These are phyloP conservation scores for Tetraselmis chui DNA, from an alignment of 139 green algal genomes.

Conservation along the genomic window DNA sequence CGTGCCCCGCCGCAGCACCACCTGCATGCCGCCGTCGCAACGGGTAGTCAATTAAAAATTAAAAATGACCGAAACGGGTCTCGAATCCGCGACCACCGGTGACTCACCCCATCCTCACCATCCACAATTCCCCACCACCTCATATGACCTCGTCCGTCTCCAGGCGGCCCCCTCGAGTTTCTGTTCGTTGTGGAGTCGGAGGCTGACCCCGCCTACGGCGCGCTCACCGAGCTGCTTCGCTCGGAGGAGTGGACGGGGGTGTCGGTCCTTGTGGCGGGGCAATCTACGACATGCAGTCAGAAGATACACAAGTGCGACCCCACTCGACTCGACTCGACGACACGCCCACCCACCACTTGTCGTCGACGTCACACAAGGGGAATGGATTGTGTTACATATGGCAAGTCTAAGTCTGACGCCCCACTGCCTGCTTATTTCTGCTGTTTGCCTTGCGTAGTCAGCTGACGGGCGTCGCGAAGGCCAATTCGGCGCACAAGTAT, in stretches of 20 bases:
- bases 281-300: constrained; percentile 47
- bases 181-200: constrained; percentile 64
- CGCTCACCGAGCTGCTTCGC: constrained; percentile 12
- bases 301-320: constrained; percentile 72
- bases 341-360: too few species aligned
- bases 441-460: too few species aligned
- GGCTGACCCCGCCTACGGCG: constrained; percentile 32
- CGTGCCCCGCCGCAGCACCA: neutral
- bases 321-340: too few species aligned
- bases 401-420: too few species aligned
- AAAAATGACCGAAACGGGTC: too few species aligned
- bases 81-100: too few species aligned
- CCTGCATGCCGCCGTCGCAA: neutral
- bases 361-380: too few species aligned
- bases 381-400: too few species aligned
- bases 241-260: neutral
- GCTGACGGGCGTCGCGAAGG: constrained; percentile 16
- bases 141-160: neutral
- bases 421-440: too few species aligned
- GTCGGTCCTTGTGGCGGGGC: constrained; percentile 37
- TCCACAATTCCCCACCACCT: neutral
- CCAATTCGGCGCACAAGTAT: constrained; percentile 38
- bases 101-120: too few species aligned
- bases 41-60: too few species aligned
- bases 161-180: constrained; percentile 56